phyloP scores from a whole-genome alignment of 176 grass and related monocot genomes.

The Tillandsia leiboldiana region DNA sequence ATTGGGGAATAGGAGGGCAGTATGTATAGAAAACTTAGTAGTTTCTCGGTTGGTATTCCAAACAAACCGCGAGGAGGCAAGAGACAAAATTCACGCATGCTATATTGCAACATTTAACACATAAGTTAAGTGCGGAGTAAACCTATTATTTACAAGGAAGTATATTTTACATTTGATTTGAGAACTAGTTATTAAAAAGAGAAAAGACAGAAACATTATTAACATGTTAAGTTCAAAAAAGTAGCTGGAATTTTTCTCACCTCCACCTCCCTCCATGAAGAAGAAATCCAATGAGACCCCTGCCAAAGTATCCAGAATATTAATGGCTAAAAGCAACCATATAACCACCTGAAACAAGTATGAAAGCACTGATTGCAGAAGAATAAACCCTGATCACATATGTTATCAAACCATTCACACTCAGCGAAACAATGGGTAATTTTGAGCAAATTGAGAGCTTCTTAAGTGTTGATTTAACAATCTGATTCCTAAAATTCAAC shows the following conservation, averaged over 20 bases:
- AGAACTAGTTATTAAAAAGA: not conserved
- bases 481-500: no score
- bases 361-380: not conserved
- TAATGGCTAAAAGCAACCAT: slow-evolving; percentile 25
- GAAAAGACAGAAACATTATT: not conserved
- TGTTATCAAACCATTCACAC: not conserved
- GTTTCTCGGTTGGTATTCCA: no score
- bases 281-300: slow-evolving; percentile 73
- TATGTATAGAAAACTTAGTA: no score
- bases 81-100: no score
- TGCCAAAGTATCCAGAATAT: not conserved
- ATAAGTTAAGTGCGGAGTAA: not conserved
- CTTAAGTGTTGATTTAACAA: no score
- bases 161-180: no score
- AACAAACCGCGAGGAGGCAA: no score
- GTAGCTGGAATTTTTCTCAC: slow-evolving; percentile 22
- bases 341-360: slow-evolving; percentile 57
- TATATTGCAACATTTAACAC: not conserved
- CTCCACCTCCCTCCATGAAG: slow-evolving; percentile 70
- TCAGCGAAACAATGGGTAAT: not conserved
- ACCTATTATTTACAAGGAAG: not conserved
- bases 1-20: no score
- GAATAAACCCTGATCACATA: not conserved
- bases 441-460: no score
- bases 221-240: not conserved